A percentile compares a stretch with the other conserved stretches of the same genome.
Evolutionary conservation across 306 rosid species (phyloP).

Genomic region (Ormosia semicastrata): DNA sequence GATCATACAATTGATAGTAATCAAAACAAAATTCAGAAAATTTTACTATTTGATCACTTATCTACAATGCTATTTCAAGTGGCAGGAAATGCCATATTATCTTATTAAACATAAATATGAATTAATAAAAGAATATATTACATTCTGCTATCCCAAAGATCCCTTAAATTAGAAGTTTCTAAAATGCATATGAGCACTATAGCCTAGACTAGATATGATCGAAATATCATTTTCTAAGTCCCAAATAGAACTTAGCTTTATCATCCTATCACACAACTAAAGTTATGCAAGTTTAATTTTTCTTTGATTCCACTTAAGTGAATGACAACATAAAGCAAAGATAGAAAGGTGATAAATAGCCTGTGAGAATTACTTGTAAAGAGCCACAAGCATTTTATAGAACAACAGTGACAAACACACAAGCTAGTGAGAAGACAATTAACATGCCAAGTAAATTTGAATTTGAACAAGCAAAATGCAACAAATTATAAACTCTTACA

Average conservation of each 20-base stretch:
- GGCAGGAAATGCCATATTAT: not conserved
- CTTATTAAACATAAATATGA: not conserved
- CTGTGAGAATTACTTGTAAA: not conserved
- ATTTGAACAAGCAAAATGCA: not conserved
- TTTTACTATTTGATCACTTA: not conserved
- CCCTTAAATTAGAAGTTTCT: not conserved
- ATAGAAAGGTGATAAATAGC: not conserved
- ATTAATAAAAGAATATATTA: not conserved
- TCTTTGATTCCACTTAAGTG: not conserved
- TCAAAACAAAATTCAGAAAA: not conserved
- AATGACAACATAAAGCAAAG: not conserved
- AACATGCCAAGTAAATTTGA: not conserved
- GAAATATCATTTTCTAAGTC: not conserved
- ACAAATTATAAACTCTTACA: not conserved
- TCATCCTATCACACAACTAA: not conserved
- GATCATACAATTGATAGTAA: not conserved
- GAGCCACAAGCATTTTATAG: not conserved
- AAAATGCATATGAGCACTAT: not conserved
- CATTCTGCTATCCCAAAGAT: not conserved
- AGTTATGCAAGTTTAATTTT: not conserved
- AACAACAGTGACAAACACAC: not conserved
- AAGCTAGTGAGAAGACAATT: not conserved
- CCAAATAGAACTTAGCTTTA: not conserved
- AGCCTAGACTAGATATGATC: constrained; percentile 4
- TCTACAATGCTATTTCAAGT: not conserved